phyloP scores from a whole-genome alignment of 2,329 filamentous ascomycete species.

The Zasmidium angulare region DNA sequence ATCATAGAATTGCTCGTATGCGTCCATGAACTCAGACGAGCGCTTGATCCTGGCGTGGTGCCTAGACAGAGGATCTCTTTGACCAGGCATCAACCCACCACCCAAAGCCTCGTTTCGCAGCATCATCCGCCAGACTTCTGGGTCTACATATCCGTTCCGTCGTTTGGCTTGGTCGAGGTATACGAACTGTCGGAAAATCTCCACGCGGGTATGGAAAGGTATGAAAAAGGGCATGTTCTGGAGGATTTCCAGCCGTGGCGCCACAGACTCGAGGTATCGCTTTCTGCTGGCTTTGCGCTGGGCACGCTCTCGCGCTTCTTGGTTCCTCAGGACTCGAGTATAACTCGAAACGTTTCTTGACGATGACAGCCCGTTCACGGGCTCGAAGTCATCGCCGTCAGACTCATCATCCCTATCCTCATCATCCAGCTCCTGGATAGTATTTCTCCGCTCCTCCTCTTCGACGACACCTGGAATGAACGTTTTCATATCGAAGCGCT shows the following conservation, averaged over 20 bases:
- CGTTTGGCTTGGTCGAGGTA: constrained; percentile 72
- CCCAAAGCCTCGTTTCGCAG: constrained; percentile 29
- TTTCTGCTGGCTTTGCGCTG: constrained; percentile 67
- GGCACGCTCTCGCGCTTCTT: constrained; percentile 61
- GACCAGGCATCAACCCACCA: constrained; percentile 18
- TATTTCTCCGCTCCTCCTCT: constrained; percentile 77
- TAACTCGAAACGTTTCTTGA: constrained; percentile 32
- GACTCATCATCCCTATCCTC: constrained; percentile 55
- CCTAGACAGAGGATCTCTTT: constrained; percentile 50
- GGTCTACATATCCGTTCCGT: constrained; percentile 66
- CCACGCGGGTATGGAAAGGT: constrained; percentile 85
- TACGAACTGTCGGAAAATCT: constrained; percentile 94
- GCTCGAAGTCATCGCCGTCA: constrained; percentile 40
- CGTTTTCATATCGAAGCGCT: constrained; percentile 76
- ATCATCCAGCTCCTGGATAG: constrained; percentile 63
- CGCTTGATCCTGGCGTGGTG: constrained; percentile 78
- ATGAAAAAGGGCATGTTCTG: constrained; percentile 98
- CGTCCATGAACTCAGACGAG: constrained; percentile 79
- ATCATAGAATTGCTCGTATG: constrained; percentile 76
- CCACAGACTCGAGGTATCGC: constrained; percentile 73
- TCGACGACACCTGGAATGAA: constrained; percentile 84
- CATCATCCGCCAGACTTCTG: constrained; percentile 67
- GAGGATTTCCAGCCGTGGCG: constrained; percentile 83
- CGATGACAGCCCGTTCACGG: constrained; percentile 2
- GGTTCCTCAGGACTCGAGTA: constrained; percentile 24